Conservation (phyloP, 805 yeast genomes). For the Candida berthetii region DNA sequence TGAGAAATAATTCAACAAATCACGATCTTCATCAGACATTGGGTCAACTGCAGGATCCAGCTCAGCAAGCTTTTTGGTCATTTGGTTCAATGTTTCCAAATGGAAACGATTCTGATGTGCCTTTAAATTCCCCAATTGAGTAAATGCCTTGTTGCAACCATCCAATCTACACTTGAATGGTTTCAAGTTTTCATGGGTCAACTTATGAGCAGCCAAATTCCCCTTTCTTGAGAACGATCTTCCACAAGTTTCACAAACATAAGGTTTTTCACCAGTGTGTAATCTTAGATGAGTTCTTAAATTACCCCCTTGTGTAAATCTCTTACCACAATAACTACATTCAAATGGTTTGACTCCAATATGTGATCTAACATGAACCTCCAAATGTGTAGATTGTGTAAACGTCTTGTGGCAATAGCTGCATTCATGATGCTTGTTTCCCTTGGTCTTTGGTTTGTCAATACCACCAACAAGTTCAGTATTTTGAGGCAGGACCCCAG, state of each 20-base stretch:
- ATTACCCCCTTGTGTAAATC: slow-evolving; percentile 89
- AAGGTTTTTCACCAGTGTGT: slow-evolving; percentile 93
- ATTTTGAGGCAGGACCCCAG: slow-evolving; percentile 48
- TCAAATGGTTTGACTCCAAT: slow-evolving; percentile 81
- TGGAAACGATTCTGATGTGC: slow-evolving; percentile 93
- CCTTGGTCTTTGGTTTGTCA: slow-evolving; percentile 47
- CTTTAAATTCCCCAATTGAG: slow-evolving; percentile 90
- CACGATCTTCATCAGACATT: slow-evolving; percentile 59
- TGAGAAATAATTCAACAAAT: slow-evolving; percentile 71
- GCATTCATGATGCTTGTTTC: slow-evolving; percentile 58
- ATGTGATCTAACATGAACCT: slow-evolving; percentile 83
- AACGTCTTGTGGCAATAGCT: slow-evolving; percentile 75
- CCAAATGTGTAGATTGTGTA: slow-evolving; percentile 86
- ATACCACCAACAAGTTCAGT: slow-evolving; percentile 75
- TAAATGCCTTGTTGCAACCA: slow-evolving; percentile 75
- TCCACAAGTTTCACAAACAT: slow-evolving; percentile 69
- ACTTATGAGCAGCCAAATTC: slow-evolving; percentile 79
- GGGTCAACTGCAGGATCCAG: slow-evolving; percentile 41
- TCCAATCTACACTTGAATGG: slow-evolving; percentile 81
- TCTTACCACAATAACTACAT: slow-evolving; percentile 72
- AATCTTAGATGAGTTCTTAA: slow-evolving; percentile 77
- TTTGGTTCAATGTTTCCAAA: slow-evolving; percentile 55
- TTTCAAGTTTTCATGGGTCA: slow-evolving; percentile 74
- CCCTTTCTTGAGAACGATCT: slow-evolving; percentile 86
- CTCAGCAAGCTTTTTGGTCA: slow-evolving; percentile 65